Conservation (phyloP, 495 filamentous ascomycete genomes). For the Penicillium verhagenii region DNA sequence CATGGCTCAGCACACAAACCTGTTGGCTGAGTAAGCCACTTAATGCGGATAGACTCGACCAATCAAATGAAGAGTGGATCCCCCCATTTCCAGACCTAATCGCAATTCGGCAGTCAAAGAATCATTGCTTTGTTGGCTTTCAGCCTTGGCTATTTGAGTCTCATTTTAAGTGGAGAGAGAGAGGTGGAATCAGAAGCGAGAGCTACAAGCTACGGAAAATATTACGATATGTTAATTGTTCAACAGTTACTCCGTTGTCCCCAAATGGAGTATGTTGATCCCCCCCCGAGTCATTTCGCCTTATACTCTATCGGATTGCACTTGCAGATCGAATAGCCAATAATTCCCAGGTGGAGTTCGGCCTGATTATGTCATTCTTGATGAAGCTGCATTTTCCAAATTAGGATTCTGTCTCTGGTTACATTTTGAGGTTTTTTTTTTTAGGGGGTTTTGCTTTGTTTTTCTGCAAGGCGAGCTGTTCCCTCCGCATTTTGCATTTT, state of each 20-base stretch:
- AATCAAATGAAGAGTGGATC: background rate
- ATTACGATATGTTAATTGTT: too few relatives aligned
- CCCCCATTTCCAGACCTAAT: background rate
- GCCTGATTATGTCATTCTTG: background rate
- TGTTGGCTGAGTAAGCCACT: background rate
- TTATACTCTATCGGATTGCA: background rate
- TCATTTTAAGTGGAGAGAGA: too few relatives aligned
- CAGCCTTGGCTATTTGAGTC: too few relatives aligned
- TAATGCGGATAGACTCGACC: background rate
- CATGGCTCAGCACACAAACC: background rate
- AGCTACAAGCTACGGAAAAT: too few relatives aligned
- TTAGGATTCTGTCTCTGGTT: background rate
- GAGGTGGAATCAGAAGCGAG: too few relatives aligned
- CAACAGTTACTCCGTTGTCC: too few relatives aligned
- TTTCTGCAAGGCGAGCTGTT: background rate
- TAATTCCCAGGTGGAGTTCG: background rate
- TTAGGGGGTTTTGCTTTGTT: too few relatives aligned
- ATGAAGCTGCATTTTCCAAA: constrained; percentile 1
- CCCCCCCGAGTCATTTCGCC: too few relatives aligned
- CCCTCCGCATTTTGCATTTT: background rate
- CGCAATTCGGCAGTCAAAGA: too few relatives aligned
- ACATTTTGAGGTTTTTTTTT: background rate
- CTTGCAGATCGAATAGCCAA: background rate
- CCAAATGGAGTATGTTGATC: too few relatives aligned
- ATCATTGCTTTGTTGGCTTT: too few relatives aligned